Percentiles rank a stretch among this genome's conserved stretches.
Conservation (phyloP, 1,284 basidiomycete species). For the Puccinia hordei region DNA sequence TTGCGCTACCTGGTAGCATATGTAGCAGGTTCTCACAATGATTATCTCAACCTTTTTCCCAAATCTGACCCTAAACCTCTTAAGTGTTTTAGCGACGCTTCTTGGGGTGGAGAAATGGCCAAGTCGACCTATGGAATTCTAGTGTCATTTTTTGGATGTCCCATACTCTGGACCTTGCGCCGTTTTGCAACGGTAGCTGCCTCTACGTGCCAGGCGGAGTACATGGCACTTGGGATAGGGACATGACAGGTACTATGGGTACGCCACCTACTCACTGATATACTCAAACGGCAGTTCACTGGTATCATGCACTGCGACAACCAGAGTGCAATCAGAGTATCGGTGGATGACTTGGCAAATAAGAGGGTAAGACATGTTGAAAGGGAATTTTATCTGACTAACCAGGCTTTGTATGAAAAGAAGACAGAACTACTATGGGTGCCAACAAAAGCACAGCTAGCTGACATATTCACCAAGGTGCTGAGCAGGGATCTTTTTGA, state of each 20-base stretch:
- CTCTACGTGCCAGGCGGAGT: slow-evolving; percentile 32
- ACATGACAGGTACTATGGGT: too few relatives aligned
- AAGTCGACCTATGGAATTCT: slow-evolving; percentile 14
- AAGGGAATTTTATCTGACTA: slow-evolving; percentile 11
- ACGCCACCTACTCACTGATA: too few relatives aligned
- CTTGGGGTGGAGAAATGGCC: slow-evolving; percentile 8
- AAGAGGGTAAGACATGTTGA: neutral
- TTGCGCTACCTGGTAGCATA: neutral
- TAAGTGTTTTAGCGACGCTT: slow-evolving; percentile 9
- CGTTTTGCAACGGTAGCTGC: neutral
- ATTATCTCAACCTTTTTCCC: neutral
- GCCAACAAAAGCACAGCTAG: neutral
- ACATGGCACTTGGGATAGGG: too few relatives aligned
- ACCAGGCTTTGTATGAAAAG: too few relatives aligned
- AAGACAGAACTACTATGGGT: neutral
- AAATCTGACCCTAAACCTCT: neutral
- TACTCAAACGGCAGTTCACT: too few relatives aligned
- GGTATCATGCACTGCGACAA: too few relatives aligned
- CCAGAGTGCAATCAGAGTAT: neutral
- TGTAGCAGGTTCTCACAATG: neutral
- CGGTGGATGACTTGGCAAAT: slow-evolving; percentile 4
- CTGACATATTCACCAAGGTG: neutral
- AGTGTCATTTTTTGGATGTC: too few relatives aligned
- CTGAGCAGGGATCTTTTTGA: neutral
- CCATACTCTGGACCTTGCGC: neutral